Evolutionary conservation across 768 basidiomycete genomes (phyloP).

Genomic region (Tulasnella calospora): DNA sequence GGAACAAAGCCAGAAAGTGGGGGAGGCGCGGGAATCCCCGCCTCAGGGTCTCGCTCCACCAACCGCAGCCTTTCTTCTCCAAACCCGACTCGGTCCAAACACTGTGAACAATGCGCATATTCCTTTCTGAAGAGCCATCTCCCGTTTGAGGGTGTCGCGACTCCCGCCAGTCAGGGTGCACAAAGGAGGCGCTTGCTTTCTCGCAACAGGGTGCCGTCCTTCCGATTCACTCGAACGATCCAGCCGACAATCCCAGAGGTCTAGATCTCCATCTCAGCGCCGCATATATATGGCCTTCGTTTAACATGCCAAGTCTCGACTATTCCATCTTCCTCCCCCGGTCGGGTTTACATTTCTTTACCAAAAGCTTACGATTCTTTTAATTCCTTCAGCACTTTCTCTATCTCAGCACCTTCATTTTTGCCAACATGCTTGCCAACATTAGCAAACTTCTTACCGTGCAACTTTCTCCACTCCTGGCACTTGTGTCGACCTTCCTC

Average conservation of each 20-base stretch:
- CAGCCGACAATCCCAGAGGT: not conserved
- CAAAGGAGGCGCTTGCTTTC: not conserved
- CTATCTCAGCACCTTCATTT: conserved; percentile 3
- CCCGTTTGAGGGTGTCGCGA: not conserved
- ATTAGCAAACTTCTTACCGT: conserved; percentile 26
- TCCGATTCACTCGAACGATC: not conserved
- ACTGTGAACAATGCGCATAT: not conserved
- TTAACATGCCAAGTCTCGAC: not conserved
- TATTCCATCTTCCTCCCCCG: conserved; percentile 2
- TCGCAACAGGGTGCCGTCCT: not conserved
- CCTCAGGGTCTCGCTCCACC: not conserved
- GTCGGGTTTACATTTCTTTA: not conserved
- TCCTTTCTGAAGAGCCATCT: not conserved
- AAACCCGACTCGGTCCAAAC: not conserved
- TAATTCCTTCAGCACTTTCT: conserved; percentile 3
- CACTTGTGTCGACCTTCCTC: conserved; percentile 26
- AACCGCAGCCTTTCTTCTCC: not conserved
- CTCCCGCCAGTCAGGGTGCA: not conserved
- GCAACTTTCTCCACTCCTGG: conserved; percentile 26
- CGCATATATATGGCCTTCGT: not conserved
- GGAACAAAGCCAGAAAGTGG: conserved; percentile 1
- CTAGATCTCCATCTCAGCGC: not conserved
- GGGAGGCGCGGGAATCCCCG: not conserved
- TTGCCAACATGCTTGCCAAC: conserved; percentile 23
- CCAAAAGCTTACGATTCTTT: not conserved